Percentiles rank a stretch among this genome's conserved stretches.
Evolutionary conservation across 257 asterid genomes (phyloP).

Genomic region (Ballota nigra): DNA sequence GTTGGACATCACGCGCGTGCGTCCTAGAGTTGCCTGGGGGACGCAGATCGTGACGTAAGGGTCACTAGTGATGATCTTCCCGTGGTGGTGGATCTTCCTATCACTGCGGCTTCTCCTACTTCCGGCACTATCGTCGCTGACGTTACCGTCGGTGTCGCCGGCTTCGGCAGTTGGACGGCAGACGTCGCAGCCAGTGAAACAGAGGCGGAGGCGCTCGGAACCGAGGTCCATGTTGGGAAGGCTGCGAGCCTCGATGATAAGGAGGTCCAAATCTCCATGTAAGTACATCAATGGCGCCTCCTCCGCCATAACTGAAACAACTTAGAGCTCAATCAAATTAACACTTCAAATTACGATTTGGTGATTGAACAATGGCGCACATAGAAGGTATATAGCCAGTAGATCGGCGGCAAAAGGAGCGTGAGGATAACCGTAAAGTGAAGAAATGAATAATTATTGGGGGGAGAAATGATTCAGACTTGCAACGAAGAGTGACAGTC

Average conservation of each 20-base stretch:
- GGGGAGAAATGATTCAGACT: background rate
- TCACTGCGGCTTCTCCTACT: constrained; percentile 23
- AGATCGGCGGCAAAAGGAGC: constrained; percentile 15
- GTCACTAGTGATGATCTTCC: constrained; percentile 72
- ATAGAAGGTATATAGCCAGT: no score
- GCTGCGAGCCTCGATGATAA: constrained; percentile 58
- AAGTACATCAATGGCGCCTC: constrained; percentile 38
- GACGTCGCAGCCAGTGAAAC: constrained; percentile 54
- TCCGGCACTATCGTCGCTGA: constrained; percentile 8
- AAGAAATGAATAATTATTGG: constrained; percentile 16
- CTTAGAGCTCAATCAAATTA: background rate
- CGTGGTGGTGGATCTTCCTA: constrained; percentile 53
- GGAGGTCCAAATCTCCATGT: constrained; percentile 80
- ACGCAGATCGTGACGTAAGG: constrained; percentile 75
- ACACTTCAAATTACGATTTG: background rate
- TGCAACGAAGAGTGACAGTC: background rate
- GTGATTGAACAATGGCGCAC: background rate
- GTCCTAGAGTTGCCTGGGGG: constrained; percentile 76
- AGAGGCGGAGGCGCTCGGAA: constrained; percentile 63
- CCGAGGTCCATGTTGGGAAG: constrained; percentile 87
- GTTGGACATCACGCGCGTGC: constrained; percentile 78
- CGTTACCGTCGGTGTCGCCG: constrained; percentile 26
- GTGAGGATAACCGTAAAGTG: background rate
- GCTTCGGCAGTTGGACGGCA: constrained; percentile 34
- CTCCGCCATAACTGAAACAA: constrained; percentile 37